Evolutionary conservation across 2,329 filamentous ascomycete species (phyloP).

Genomic region (Fusarium miscanthi): DNA sequence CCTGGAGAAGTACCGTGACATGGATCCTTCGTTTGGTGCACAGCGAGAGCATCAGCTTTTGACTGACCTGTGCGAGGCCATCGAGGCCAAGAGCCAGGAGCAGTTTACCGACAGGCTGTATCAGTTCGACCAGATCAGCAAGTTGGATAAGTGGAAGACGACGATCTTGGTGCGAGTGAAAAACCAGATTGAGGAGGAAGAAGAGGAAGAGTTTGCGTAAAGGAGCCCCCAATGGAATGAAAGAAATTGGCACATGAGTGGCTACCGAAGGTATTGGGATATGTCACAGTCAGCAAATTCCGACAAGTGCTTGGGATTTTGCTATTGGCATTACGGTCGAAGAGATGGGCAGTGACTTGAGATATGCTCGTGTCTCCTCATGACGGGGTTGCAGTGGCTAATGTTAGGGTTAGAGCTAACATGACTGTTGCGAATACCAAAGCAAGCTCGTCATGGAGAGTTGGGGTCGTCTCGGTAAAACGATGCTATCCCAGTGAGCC

Average conservation of each 20-base stretch:
- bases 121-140: slow-evolving; percentile 91
- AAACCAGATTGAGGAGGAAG: slow-evolving; percentile 75
- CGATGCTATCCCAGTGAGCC: background rate
- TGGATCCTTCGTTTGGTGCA: slow-evolving; percentile 79
- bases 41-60: slow-evolving; percentile 87
- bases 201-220: slow-evolving; percentile 57
- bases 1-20: slow-evolving; percentile 82
- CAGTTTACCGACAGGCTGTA: slow-evolving; percentile 87
- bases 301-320: slow-evolving; percentile 8
- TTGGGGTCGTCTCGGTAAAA: background rate
- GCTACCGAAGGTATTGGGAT: slow-evolving; percentile 11
- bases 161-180: slow-evolving; percentile 85
- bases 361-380: slow-evolving; percentile 8
- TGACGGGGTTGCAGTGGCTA: background rate
- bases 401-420: slow-evolving; percentile 23
- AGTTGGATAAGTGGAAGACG: slow-evolving; percentile 98
- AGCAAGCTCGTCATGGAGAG: background rate
- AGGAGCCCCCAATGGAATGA: background rate
- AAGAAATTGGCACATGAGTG: background rate
- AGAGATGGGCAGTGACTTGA: slow-evolving; percentile 15
- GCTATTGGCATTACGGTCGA: slow-evolving; percentile 13
- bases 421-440: slow-evolving; percentile 19
- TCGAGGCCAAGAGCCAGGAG: slow-evolving; percentile 84
- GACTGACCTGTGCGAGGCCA: slow-evolving; percentile 77
- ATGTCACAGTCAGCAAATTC: slow-evolving; percentile 34